phyloP scores from a whole-genome alignment of 148 eudicot species.

The Vaccinium corymbosum region DNA sequence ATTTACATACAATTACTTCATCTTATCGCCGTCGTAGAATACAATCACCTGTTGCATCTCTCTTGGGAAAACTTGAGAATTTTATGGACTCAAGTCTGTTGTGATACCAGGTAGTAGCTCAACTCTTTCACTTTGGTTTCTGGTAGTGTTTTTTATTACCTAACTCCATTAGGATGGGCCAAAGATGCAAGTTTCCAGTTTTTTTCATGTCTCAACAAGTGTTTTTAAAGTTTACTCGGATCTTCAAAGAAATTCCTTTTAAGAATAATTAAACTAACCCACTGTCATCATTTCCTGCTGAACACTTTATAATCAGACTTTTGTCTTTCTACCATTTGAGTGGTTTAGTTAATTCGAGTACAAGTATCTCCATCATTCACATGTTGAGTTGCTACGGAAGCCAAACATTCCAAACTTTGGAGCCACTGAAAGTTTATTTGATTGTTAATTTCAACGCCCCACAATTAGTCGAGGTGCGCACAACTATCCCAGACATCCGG shows the following conservation, averaged over 20 bases:
- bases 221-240: not conserved
- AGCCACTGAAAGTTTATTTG: too few species aligned
- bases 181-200: not conserved
- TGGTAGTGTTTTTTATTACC: not conserved
- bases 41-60: not conserved
- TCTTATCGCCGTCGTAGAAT: not conserved
- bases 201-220: not conserved
- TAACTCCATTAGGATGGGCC: not conserved
- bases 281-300: constrained; percentile 14
- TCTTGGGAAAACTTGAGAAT: not conserved
- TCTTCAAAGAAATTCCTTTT: not conserved
- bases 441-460: too few species aligned
- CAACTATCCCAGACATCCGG: too few species aligned
- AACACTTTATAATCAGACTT: not conserved
- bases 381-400: not conserved
- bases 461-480: too few species aligned
- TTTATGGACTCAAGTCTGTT: not conserved
- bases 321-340: not conserved
- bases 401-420: too few species aligned
- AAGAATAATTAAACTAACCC: not conserved
- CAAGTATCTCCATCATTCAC: not conserved
- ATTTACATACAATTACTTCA: not conserved
- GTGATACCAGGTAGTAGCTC: not conserved
- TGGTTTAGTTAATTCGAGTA: not conserved
- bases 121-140: not conserved